These are phyloP conservation scores for Coniochaeta sp. DNA, from an alignment of 2,329 filamentous ascomycete species.

Conservation along the genomic window DNA sequence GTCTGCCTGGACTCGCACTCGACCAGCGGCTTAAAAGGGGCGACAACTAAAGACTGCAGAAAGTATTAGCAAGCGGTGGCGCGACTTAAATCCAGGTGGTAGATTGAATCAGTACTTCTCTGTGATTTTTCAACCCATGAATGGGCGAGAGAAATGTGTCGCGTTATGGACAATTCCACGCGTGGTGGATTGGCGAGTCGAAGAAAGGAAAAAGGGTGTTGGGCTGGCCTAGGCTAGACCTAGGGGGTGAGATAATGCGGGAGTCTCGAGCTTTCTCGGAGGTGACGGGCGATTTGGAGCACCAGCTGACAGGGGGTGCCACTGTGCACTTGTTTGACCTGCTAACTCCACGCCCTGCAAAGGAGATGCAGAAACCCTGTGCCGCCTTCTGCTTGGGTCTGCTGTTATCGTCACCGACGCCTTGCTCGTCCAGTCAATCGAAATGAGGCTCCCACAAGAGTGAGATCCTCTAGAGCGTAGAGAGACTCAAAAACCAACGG, in stretches of 20 bases:
- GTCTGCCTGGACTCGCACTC: slow-evolving; percentile 7
- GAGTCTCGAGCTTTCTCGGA: slow-evolving; percentile 15
- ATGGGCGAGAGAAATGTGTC: slow-evolving; percentile 9
- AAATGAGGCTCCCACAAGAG: background rate
- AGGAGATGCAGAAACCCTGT: background rate
- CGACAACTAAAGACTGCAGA: background rate
- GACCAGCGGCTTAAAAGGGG: background rate
- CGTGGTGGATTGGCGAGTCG: slow-evolving; percentile 10
- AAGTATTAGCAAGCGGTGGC: background rate
- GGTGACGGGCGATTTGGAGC: slow-evolving; percentile 9
- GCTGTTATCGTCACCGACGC: background rate
- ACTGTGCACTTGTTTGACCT: background rate
- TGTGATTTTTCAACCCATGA: slow-evolving; percentile 11
- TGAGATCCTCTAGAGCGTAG: background rate
- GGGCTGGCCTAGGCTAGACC: background rate
- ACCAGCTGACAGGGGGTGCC: slow-evolving; percentile 13
- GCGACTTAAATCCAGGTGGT: background rate
- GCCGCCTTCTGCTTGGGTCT: background rate
- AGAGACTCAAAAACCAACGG: background rate
- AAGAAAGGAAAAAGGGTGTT: slow-evolving; percentile 12
- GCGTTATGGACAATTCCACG: slow-evolving; percentile 16
- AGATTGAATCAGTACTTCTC: slow-evolving; percentile 12
- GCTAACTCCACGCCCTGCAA: background rate
- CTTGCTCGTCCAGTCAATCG: background rate
- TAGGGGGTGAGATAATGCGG: background rate